Evolutionary conservation across 176 grass and related monocot species (phyloP), one percentile per base, ranked within the genome.

Genomic region (Bothriochloa decipiens): DNA sequence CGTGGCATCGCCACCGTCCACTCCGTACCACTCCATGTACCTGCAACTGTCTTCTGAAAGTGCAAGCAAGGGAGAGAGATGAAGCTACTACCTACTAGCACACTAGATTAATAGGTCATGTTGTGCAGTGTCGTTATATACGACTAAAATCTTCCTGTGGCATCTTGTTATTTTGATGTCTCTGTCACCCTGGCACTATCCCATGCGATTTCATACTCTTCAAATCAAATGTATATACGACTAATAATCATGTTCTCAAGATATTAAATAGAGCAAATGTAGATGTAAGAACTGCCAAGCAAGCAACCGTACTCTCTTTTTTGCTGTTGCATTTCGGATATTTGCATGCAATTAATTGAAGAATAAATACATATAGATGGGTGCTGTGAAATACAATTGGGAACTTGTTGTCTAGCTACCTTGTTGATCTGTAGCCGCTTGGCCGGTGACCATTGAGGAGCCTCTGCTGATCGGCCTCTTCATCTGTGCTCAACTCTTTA

Each of bases 391-490:
- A 53, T 20, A 53, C 3, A 52, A 52, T 2, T 6, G 53, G 20
- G 20, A 11, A 8, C 3, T 32, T 13, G 0, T 37, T 57, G 9
- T 32, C n/a, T n/a, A n/a, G n/a, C 17, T 58, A 87, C 89, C 90
- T 92, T 84, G 81, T 67, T 79, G 60, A 72, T 68, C 76, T 22
- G 37, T 67, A 11, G 60, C 27, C 43, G 65, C 75, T 35, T 88
- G 87, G 47, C 8, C 74, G 22, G 1, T 80, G 22, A 40, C 53
- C 76, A 62, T 66, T 55, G 86, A 68, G 69, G 79, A 72, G 57
- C 83, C 68, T 79, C 77, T 87, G 74, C 65, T 63, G n/a, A 58
- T 75, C 61, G 78, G 88, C 79, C 87, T 92, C 88, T 86, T 95
- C 93, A 92, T 95, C 37, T 45, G 72, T 45, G 22, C 75, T 49